phyloP scores from a whole-genome alignment of 176 grass and related monocot genomes.

The Raddia distichophylla region DNA sequence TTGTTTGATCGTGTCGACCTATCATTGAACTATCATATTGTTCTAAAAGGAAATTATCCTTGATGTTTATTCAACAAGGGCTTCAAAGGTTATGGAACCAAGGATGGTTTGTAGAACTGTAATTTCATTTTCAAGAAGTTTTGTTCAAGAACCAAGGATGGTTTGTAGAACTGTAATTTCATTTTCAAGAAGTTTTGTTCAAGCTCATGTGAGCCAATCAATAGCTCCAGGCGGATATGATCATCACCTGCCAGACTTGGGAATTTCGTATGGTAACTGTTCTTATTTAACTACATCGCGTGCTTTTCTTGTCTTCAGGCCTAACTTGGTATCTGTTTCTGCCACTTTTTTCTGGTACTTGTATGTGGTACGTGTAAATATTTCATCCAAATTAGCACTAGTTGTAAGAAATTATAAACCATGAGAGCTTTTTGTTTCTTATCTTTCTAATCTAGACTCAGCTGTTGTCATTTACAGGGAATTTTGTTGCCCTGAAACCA shows the following conservation, averaged over 20 bases:
- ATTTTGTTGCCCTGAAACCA: not conserved
- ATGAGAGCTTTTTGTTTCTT: not conserved
- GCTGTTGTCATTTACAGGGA: constrained; percentile 15
- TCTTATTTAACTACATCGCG: not conserved
- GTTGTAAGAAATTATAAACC: not conserved
- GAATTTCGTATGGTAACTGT: constrained; percentile 1
- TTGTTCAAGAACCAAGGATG: too few relatives aligned
- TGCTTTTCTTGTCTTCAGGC: not conserved
- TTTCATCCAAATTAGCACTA: not conserved
- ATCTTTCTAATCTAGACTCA: not conserved
- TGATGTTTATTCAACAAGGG: constrained; percentile 21
- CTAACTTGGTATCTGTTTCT: not conserved
- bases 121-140: not conserved
- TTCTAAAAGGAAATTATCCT: constrained; percentile 26
- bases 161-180: too few relatives aligned
- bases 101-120: too few relatives aligned
- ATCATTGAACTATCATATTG: too few relatives aligned
- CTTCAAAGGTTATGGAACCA: constrained; percentile 9
- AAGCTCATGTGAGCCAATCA: not conserved
- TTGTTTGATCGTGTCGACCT: too few relatives aligned
- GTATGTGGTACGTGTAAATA: not conserved
- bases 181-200: not conserved
- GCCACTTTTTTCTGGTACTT: not conserved
- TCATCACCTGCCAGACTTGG: not conserved
- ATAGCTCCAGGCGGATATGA: not conserved